Percentiles rank a stretch among this genome's conserved stretches.
These are phyloP conservation scores for Mycena filopes DNA, from an alignment of 768 basidiomycete species.

Conservation along the genomic window DNA sequence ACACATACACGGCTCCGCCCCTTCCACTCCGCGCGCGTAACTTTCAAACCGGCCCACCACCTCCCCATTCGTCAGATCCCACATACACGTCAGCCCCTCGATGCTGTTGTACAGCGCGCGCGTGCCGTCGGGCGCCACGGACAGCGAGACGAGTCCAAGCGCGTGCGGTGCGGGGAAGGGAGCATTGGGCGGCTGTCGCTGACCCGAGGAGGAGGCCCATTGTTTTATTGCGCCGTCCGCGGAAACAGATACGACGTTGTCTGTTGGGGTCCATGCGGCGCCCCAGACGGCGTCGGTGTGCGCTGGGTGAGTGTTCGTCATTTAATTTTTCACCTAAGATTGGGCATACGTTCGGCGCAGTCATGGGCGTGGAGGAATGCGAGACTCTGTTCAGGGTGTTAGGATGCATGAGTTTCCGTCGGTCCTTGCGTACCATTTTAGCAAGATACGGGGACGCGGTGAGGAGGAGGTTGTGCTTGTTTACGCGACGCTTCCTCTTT, in stretches of 20 bases:
- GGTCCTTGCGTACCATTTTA: conserved; percentile 14
- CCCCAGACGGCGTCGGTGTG: conserved; percentile 87
- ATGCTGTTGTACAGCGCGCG: conserved; percentile 82
- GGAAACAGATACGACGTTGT: conserved; percentile 74
- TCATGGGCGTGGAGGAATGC: conserved; percentile 79
- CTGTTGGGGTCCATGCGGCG: conserved; percentile 74
- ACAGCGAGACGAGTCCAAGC: conserved; percentile 86
- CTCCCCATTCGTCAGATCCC: conserved; percentile 74
- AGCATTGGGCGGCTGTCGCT: conserved; percentile 62
- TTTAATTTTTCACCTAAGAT: conserved; percentile 16
- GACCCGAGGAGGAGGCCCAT: conserved; percentile 75
- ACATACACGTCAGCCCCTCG: conserved; percentile 83
- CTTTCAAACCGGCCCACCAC: conserved; percentile 78
- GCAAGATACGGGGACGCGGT: background rate
- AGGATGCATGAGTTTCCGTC: background rate
- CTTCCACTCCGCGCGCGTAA: conserved; percentile 66
- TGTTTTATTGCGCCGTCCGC: conserved; percentile 83
- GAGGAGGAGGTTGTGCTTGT: background rate
- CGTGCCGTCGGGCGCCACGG: conserved; percentile 72
- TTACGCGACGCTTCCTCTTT: background rate
- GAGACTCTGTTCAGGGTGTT: conserved; percentile 62
- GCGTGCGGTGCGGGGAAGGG: conserved; percentile 76
- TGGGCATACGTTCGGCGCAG: conserved; percentile 77
- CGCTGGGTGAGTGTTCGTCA: conserved; percentile 56
- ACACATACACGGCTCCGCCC: conserved; percentile 76